Evolutionary conservation across 768 basidiomycete species (phyloP).

Genomic region (Panellus pusillus): DNA sequence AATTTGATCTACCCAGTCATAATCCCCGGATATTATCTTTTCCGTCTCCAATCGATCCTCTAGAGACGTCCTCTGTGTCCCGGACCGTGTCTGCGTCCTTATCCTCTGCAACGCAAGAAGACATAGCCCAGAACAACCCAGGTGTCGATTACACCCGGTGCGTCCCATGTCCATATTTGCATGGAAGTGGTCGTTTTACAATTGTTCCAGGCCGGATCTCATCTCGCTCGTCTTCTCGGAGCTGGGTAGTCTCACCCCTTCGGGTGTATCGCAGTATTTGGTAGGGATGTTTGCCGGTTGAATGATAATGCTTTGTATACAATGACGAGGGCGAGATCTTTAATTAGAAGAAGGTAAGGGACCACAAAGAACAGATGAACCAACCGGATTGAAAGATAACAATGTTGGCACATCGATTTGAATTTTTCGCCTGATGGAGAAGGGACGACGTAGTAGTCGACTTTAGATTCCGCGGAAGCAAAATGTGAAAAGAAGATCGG

Average conservation of each 20-base stretch:
- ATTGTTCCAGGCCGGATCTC: conserved; percentile 70
- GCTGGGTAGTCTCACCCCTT: conserved; percentile 85
- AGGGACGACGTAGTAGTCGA: background rate
- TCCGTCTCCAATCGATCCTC: conserved; percentile 37
- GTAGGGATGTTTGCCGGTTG: conserved; percentile 79
- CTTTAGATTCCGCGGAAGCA: conserved; percentile 18
- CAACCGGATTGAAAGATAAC: background rate
- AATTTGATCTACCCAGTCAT: conserved; percentile 85
- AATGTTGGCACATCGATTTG: conserved; percentile 1
- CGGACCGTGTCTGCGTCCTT: conserved; percentile 24
- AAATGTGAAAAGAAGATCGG: background rate
- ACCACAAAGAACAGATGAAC: background rate
- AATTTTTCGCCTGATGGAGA: background rate
- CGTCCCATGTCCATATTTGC: conserved; percentile 12
- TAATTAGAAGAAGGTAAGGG: too few species aligned
- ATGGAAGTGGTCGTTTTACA: conserved; percentile 19
- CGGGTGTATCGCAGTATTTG: conserved; percentile 55
- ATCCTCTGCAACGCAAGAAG: conserved; percentile 70
- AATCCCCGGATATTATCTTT: conserved; percentile 75
- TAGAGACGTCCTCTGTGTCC: conserved; percentile 14
- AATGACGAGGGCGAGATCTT: too few species aligned
- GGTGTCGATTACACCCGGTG: conserved; percentile 94
- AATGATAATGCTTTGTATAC: background rate
- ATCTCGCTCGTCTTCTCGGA: conserved; percentile 95
- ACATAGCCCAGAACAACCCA: conserved; percentile 82